phyloP scores from a whole-genome alignment of 352 stramenopile species.

The Pythium myriotylum region DNA sequence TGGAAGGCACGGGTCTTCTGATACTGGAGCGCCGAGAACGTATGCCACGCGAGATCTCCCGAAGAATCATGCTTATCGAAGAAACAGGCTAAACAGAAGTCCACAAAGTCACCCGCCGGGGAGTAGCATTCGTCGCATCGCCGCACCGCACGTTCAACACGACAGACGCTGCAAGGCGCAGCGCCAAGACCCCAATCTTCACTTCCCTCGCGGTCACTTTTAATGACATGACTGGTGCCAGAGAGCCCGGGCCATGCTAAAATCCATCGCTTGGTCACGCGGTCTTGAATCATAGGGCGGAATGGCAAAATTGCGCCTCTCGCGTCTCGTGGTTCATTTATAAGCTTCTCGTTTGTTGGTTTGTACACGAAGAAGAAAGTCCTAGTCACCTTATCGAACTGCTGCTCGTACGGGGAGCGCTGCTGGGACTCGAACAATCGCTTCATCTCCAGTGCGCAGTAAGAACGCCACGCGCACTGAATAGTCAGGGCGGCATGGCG shows the following conservation, averaged over 20 bases:
- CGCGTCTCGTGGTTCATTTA: slow-evolving; percentile 61
- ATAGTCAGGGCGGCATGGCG: slow-evolving; percentile 39
- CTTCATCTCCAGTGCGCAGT: slow-evolving; percentile 36
- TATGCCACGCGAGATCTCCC: slow-evolving; percentile 51
- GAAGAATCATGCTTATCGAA: too few relatives aligned
- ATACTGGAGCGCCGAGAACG: slow-evolving; percentile 54
- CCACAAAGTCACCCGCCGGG: slow-evolving; percentile 58
- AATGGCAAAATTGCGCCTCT: slow-evolving; percentile 51
- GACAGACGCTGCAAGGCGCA: slow-evolving; percentile 55
- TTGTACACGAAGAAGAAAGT: slow-evolving; percentile 71
- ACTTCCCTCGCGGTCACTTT: not conserved
- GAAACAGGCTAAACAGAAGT: slow-evolving; percentile 80
- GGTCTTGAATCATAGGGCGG: slow-evolving; percentile 75
- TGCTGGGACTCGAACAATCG: slow-evolving; percentile 61
- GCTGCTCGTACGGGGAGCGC: slow-evolving; percentile 69
- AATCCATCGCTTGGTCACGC: slow-evolving; percentile 68
- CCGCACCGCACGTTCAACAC: slow-evolving; percentile 55
- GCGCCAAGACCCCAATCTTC: slow-evolving; percentile 15
- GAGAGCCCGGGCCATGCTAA: slow-evolving; percentile 68
- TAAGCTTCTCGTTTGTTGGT: slow-evolving; percentile 64
- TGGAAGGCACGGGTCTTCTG: slow-evolving; percentile 41
- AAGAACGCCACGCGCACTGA: slow-evolving; percentile 60
- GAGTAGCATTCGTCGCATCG: slow-evolving; percentile 75
- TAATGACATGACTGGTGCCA: not conserved
- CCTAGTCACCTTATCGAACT: slow-evolving; percentile 50